Conservation (phyloP, 2,329 filamentous ascomycete species). For the Aschersonia sp. region DNA sequence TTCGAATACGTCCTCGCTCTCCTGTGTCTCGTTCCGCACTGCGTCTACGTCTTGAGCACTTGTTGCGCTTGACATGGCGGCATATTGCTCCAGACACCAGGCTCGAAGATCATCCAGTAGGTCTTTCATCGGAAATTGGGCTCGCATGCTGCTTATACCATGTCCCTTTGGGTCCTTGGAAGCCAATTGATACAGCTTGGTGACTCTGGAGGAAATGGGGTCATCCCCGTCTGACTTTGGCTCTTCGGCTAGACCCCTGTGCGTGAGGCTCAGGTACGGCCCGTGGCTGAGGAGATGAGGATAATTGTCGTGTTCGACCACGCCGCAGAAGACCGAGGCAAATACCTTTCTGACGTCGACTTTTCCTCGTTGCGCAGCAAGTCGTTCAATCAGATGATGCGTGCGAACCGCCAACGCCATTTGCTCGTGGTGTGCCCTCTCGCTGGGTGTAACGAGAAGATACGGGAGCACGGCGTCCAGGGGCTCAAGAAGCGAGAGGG, state of each 20-base stretch:
- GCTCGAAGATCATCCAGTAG: not conserved
- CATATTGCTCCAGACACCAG: constrained; percentile 11
- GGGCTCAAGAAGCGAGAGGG: constrained; percentile 14
- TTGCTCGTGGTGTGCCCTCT: constrained; percentile 6
- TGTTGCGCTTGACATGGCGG: constrained; percentile 1
- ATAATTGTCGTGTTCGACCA: not conserved
- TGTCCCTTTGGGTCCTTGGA: not conserved
- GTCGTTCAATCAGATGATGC: constrained; percentile 15
- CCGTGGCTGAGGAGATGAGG: not conserved
- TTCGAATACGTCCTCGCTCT: not conserved
- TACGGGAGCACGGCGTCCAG: constrained; percentile 16
- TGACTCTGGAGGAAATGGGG: not conserved
- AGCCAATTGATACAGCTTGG: not conserved
- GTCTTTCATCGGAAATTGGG: not conserved
- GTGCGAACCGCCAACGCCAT: constrained; percentile 23
- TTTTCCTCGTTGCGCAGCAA: constrained; percentile 7
- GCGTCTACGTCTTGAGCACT: not conserved
- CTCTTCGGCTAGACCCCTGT: not conserved
- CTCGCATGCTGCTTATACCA: not conserved
- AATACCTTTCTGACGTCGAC: constrained; percentile 9
- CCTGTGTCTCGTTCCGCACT: not conserved
- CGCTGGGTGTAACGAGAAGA: constrained; percentile 11
- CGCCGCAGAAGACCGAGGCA: constrained; percentile 16
- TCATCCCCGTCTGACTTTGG: not conserved
- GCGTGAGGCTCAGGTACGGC: constrained; percentile 12